phyloP scores from a whole-genome alignment of 2,329 filamentous ascomycete genomes.

The Paracoccidioides lutzii region DNA sequence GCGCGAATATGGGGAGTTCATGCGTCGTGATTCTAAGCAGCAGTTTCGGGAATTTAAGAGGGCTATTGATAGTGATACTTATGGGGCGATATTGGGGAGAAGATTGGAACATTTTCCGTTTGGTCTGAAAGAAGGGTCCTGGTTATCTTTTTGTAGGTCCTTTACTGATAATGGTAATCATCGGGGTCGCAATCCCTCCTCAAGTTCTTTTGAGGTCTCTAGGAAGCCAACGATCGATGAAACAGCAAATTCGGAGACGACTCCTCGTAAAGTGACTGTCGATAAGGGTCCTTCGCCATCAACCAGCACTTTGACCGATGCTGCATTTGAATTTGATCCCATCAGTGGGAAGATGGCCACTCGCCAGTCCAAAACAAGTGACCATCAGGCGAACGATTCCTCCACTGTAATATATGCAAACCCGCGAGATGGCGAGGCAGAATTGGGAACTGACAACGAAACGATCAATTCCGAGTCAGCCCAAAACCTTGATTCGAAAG shows the following conservation, averaged over 20 bases:
- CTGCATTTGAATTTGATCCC: conserved; percentile 28
- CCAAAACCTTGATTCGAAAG: not conserved
- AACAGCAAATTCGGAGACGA: not conserved
- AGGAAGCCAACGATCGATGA: conserved; percentile 2
- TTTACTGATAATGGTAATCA: conserved; percentile 14
- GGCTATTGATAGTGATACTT: conserved; percentile 27
- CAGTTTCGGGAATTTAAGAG: conserved; percentile 27
- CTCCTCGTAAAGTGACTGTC: conserved; percentile 2
- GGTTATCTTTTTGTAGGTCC: conserved; percentile 21
- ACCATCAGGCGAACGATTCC: not conserved
- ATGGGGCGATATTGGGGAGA: conserved; percentile 29
- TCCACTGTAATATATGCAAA: not conserved
- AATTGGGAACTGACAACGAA: not conserved
- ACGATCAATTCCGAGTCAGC: not conserved
- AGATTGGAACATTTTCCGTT: conserved; percentile 17
- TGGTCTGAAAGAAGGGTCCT: conserved; percentile 14
- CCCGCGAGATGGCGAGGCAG: not conserved
- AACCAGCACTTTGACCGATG: not conserved
- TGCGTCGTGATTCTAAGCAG: conserved; percentile 8
- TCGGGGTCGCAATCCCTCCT: no score
- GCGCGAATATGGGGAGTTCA: not conserved
- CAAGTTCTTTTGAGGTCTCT: not conserved
- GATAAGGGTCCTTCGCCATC: conserved; percentile 1
- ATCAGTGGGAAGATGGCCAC: conserved; percentile 31
- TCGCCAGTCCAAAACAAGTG: conserved; percentile 1